phyloP scores from a whole-genome alignment of 768 basidiomycete species.

The Coprinopsis marcescibilis region DNA sequence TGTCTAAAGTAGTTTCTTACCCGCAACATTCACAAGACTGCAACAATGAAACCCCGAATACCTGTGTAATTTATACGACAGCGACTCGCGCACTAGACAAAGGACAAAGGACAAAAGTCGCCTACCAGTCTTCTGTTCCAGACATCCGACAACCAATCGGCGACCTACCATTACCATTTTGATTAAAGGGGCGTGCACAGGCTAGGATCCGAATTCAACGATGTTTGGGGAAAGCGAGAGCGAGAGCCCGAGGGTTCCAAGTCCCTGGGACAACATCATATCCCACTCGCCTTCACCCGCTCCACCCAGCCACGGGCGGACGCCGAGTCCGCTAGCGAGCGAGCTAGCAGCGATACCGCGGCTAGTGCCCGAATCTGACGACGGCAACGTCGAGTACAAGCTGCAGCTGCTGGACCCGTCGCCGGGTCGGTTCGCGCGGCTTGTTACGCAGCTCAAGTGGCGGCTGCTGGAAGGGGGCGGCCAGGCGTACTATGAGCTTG shows the following conservation, averaged over 20 bases:
- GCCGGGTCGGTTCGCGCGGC: slow-evolving; percentile 67
- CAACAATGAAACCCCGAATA: slow-evolving; percentile 29
- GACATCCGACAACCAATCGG: too few species aligned
- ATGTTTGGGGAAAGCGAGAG: slow-evolving; percentile 86
- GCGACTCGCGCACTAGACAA: not conserved
- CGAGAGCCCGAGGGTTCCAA: slow-evolving; percentile 72
- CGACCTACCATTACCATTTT: slow-evolving; percentile 12
- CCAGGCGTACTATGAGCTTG: slow-evolving; percentile 77
- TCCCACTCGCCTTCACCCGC: slow-evolving; percentile 44
- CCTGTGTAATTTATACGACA: slow-evolving; percentile 5
- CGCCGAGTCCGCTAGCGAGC: slow-evolving; percentile 25
- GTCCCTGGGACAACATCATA: slow-evolving; percentile 78
- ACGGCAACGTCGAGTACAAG: slow-evolving; percentile 94
- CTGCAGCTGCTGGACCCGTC: slow-evolving; percentile 80
- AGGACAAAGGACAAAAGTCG: slow-evolving; percentile 1
- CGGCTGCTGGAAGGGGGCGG: slow-evolving; percentile 81
- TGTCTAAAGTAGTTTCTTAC: not conserved
- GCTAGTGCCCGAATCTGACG: slow-evolving; percentile 72
- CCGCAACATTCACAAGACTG: not conserved
- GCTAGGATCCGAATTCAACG: not conserved
- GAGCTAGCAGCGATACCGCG: slow-evolving; percentile 44
- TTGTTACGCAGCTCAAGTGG: slow-evolving; percentile 97
- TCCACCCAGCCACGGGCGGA: slow-evolving; percentile 22
- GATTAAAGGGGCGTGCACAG: not conserved
- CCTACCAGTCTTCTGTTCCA: too few species aligned